Evolutionary conservation across 116 monocot species (phyloP), one percentile per base, ranked within the genome.

Genomic region (Thalassia testudinum): DNA sequence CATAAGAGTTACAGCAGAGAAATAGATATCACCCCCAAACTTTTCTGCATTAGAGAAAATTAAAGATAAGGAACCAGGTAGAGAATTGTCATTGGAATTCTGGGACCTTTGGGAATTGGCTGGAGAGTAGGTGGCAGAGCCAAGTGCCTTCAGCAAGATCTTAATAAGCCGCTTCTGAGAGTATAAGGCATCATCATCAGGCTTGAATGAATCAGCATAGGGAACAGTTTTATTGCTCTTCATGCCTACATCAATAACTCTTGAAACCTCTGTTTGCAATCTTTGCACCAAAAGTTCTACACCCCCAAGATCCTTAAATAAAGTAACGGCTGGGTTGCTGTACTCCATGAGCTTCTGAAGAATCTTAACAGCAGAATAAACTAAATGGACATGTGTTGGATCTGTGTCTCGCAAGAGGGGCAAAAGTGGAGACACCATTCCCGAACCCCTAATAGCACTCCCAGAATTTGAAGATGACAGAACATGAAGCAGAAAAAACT

Each of bases 1-100:
- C 99, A 99, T 82, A 66, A 99, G 67, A 66, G 90, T 86, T 48
- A 99, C 99, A 20, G 99, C 90, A 42, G 99, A 79, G 62, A 86
- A 99, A 67, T 99, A 99, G 58, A 99, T 90, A 44, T 90, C 99
- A 45, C 90, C 90, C 49, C 91, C 86, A 78, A 99, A 99, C 43
- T 24, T 81, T 18, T 63, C 64, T 21, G 71, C 72, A 72, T 86
- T 82, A 19, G 55, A 79, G 67, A 99, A 90, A 63, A 99, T 86
- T 23, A 78, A 59, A 45, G 86, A 79, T 52, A 99, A 73, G 42
- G 91, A 75, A 26, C 52, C 57, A 50, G 80, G 82, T 45, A 99
- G 56, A 14, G 71, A 74, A 63, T 58, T 78, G 37, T 85, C 85
- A 57, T 63, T 62, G 1, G 82, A 66, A 42, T 67, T 86, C 20